These are phyloP conservation scores for Miamiensis avidus DNA, from an alignment of 169 alveolate genomes.

Conservation along the genomic window DNA sequence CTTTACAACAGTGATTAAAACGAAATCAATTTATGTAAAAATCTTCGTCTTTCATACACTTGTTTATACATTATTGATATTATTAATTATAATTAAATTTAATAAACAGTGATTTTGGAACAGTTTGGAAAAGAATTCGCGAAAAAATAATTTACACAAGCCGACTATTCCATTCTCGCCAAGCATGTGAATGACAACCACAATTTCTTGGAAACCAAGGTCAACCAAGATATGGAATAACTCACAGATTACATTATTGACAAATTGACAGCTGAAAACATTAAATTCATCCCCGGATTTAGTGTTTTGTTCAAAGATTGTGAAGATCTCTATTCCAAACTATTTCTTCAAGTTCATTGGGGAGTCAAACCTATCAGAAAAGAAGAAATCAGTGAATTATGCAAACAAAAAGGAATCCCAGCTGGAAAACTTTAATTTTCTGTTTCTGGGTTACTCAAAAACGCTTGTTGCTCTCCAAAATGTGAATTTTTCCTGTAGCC, in stretches of 20 bases:
- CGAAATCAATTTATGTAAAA: background rate
- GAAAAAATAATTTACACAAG: background rate
- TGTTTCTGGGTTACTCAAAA: conserved; percentile 6
- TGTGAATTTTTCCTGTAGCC: conserved; percentile 18
- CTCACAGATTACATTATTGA: background rate
- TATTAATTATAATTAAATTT: too few relatives aligned
- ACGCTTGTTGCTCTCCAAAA: conserved; percentile 7
- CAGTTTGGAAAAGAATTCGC: background rate
- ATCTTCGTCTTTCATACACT: too few relatives aligned
- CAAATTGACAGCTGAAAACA: background rate
- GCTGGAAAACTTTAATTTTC: background rate
- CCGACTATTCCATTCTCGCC: background rate
- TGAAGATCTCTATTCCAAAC: conserved; percentile 3
- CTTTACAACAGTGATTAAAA: background rate
- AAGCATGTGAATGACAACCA: conserved; percentile 1
- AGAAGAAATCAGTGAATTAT: background rate
- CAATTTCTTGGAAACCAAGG: background rate
- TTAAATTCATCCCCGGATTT: conserved; percentile 3
- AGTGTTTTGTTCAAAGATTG: background rate
- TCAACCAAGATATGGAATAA: background rate
- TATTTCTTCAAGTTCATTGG: conserved; percentile 9
- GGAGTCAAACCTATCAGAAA: conserved; percentile 11
- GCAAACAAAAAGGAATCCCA: background rate
- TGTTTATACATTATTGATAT: too few relatives aligned
- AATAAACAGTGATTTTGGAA: background rate